Percentiles rank a stretch among this genome's conserved stretches.
Evolutionary conservation across 805 yeast genomes (phyloP).

Genomic region (Cyberlindnera mrakii): DNA sequence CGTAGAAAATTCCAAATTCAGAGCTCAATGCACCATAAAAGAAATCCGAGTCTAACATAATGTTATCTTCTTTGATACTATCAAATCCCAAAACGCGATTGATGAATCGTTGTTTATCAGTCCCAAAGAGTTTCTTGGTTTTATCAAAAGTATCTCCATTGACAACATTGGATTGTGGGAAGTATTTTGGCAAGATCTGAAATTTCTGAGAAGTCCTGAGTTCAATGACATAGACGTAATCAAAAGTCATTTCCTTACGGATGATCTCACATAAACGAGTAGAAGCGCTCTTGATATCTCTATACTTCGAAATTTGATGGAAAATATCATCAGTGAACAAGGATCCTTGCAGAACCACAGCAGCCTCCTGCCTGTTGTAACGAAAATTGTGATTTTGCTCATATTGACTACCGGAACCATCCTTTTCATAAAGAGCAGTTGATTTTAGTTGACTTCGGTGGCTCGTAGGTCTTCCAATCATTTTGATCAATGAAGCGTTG

Average conservation of each 20-base stretch:
- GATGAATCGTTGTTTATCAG: conserved; percentile 34
- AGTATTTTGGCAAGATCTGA: conserved; percentile 34
- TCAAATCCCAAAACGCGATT: conserved; percentile 41
- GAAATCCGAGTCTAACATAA: conserved; percentile 29
- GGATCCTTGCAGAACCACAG: conserved; percentile 17
- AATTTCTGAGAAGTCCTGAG: conserved; percentile 43
- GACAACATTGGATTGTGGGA: conserved; percentile 39
- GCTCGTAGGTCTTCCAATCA: conserved; percentile 55
- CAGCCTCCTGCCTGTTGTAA: conserved; percentile 28
- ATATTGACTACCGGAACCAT: conserved; percentile 62
- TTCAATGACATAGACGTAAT: conserved; percentile 46
- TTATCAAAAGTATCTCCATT: conserved; percentile 38
- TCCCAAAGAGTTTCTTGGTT: conserved; percentile 31
- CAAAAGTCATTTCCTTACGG: conserved; percentile 28
- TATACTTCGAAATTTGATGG: conserved; percentile 29
- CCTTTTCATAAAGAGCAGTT: conserved; percentile 47
- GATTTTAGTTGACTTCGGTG: conserved; percentile 27
- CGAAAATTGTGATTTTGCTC: conserved; percentile 41
- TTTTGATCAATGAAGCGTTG: conserved; percentile 14
- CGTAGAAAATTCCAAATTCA: conserved; percentile 45
- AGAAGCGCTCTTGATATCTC: conserved; percentile 42
- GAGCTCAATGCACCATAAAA: conserved; percentile 42
- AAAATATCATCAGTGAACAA: conserved; percentile 30
- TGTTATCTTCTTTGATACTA: conserved; percentile 22
- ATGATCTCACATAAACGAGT: conserved; percentile 32